phyloP scores from a whole-genome alignment of 371 early-diverging fungal genomes.

The Phascolomyces articulosus region DNA sequence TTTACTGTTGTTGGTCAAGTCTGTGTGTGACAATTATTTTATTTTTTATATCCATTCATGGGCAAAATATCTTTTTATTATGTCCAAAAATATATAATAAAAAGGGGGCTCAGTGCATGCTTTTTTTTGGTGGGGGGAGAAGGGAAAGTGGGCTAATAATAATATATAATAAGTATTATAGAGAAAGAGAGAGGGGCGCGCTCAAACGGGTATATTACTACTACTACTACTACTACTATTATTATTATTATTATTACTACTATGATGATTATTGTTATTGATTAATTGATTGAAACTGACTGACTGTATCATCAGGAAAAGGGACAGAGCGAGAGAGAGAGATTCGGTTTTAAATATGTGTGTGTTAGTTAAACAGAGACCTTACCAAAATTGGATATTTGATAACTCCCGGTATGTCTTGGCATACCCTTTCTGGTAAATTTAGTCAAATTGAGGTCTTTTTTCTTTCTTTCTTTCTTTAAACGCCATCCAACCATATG shows the following conservation, averaged over 20 bases:
- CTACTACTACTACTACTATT: too few species aligned
- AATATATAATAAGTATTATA: too few species aligned
- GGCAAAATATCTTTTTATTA: neutral
- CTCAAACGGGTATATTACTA: constrained; percentile 1
- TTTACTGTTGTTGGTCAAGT: neutral
- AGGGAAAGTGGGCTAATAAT: too few species aligned
- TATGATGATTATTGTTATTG: too few species aligned
- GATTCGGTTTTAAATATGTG: neutral
- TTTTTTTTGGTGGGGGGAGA: neutral
- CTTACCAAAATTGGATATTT: neutral
- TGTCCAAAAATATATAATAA: neutral
- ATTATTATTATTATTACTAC: too few species aligned
- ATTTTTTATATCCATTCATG: neutral
- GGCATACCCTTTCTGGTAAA: constrained; percentile 32
- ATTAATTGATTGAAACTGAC: too few species aligned
- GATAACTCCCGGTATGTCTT: constrained; percentile 24
- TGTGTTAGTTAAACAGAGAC: neutral
- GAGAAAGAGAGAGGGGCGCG: neutral
- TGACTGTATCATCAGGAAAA: neutral
- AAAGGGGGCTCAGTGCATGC: neutral
- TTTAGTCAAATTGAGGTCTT: constrained; percentile 24
- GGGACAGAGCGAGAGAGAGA: neutral
- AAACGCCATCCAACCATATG: neutral
- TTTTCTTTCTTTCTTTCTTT: constrained; percentile 5
- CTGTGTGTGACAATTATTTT: neutral